Evolutionary conservation across 2,329 filamentous ascomycete species (phyloP).

Genomic region (Decorospora gaudefroyi): DNA sequence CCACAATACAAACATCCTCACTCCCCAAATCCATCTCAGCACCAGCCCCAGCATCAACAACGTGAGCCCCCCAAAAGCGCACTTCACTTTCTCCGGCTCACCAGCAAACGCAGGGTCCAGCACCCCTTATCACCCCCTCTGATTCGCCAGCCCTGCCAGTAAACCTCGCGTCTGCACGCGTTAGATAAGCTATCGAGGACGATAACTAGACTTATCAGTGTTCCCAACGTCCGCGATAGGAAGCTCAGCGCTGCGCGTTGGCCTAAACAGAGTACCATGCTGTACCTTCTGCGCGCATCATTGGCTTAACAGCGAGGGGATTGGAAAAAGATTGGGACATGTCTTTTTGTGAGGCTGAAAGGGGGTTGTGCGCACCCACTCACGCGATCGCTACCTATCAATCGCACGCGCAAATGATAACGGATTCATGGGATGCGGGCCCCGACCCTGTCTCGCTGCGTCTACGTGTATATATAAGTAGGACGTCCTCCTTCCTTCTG

Average conservation of each 20-base stretch:
- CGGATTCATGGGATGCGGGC: conserved; percentile 38
- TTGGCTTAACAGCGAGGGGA: conserved; percentile 27
- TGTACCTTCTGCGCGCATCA: conserved; percentile 16
- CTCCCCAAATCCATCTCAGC: neutral
- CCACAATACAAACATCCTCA: neutral
- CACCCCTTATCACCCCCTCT: neutral
- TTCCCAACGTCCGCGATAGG: conserved; percentile 44
- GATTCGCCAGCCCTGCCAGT: conserved; percentile 24
- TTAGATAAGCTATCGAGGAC: conserved; percentile 33
- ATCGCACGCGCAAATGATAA: conserved; percentile 47
- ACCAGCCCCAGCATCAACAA: neutral
- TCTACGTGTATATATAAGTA: conserved; percentile 23
- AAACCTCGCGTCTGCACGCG: conserved; percentile 18
- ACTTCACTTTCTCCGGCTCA: conserved; percentile 24
- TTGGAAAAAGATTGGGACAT: no score
- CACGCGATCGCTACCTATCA: conserved; percentile 46
- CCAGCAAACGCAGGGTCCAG: conserved; percentile 16
- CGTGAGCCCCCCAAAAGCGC: conserved; percentile 9
- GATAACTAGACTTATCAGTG: conserved; percentile 19
- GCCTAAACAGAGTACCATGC: conserved; percentile 1
- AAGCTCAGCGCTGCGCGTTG: conserved; percentile 24
- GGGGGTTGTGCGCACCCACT: conserved; percentile 27
- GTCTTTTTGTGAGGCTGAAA: conserved; percentile 13
- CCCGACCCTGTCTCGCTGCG: neutral
- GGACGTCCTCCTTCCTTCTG: neutral